Base-by-base conservation (phyloP, 139 green algal genomes). In the Picochlorum sp. region DNA sequence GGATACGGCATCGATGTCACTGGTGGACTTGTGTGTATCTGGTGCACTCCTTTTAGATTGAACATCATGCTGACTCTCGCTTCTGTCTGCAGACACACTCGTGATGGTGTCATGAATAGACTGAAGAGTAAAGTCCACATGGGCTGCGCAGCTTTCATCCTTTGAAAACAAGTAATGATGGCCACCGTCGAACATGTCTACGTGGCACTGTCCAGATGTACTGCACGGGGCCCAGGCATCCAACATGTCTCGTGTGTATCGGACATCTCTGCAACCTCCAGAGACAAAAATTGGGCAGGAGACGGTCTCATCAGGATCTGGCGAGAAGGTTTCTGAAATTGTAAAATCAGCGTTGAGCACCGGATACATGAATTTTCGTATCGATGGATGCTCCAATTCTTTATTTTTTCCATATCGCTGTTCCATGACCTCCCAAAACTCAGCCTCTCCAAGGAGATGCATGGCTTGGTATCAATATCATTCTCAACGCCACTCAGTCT, bases 241-340 rank as follows among this genome's bases (percentile, higher is more conserved):
- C 14, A 66, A 15, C 28, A 23, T 41, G 6, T 30, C n/a, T 44
- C 34, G 13, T 28, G n/a, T 66, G n/a, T 54, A 66, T 8, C 61
- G 23, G 21, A 23, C 15, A 41, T 66, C 61, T 4, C 20, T 20
- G 4, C 0, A 5, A n/a, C 61, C 61, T 32, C 61, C 28, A 23
- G 24, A 66, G 13, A 66, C 61, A 54, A 56, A 54, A 15, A 66
- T 16, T 21, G 61, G 61, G 34, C 61, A 66, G 10, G 61, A 32
- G 5, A 66, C 47, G 34, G 10, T 38, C 11, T 15, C 14, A 45
- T 59, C 34, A 20, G n/a, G 14, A 8, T 20, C 13, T 32, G 61
- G 37, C 10, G 10, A 14, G 10, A 56, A 66, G 15, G 61, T 66
- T 32, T 66, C 61, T 2, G 15, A 23, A 30, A 66, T 21, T 57